Evolutionary conservation across 2,329 filamentous ascomycete genomes (phyloP), one percentile per base, ranked within the genome.

Genomic region (Pseudocercospora eumusae): DNA sequence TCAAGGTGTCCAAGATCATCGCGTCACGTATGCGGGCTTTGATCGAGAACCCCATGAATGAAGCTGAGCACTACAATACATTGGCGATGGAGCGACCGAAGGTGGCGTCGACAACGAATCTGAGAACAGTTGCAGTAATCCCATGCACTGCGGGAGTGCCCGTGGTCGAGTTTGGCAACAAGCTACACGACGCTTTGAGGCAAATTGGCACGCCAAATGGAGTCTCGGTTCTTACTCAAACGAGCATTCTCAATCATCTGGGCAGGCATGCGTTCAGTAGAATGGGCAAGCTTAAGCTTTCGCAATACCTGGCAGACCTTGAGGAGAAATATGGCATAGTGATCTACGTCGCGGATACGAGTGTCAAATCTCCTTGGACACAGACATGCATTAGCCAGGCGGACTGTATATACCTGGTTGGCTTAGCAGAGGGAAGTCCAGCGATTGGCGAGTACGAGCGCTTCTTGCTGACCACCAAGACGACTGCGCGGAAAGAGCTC

Each of bases 1-100:
- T 99, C 75, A 97, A 98, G 76, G 96, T 99, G 27, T 98, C 95
- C 1, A 99, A 98, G 76, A 95, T 99, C 69, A 97, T 99, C 70
- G 95, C 95, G 0, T 92, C 93, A 36, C 87, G 95, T 2, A 98
- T 99, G 95, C 84, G 93, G 64, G 86, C 91, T 45, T 79, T 97
- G 42, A 86, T 98, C 20, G 92, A 98, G 69, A 89, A 93, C 69
- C 90, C 92, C 1, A 79, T 91, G 15, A 80, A 83, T 4, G 79
- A 79, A n/a, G 80, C 82, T 11, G 78, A 79, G 21, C 65, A 63
- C 27, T 73, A 75, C 54, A 73, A 70, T 58, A 74, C 72, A 55
- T 75, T 78, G 53, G 78, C 79, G 47, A 78, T 80, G 1, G 83
- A 84, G 3, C 82, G 85, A 1, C 83, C 82, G 33, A 89, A 86